Evolutionary conservation across 1,284 basidiomycete species (phyloP), one percentile per base, ranked within the genome.

Genomic region (Polyporus tsugae): DNA sequence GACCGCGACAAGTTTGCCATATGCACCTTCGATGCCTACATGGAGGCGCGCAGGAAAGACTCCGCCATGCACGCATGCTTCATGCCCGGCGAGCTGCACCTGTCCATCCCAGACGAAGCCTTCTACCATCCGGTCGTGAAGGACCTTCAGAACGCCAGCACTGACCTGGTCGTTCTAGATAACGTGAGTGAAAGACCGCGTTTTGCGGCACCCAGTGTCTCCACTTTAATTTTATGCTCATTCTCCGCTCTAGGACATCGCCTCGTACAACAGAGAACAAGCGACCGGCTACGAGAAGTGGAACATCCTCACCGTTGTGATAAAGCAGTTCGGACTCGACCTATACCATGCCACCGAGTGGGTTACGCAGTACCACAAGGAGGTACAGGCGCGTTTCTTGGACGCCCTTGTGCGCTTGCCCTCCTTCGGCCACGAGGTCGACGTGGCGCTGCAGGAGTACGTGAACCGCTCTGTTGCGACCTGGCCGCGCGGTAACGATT

Each of bases 201-300:
- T 7, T 39, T 39, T 29, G 29, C 39, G 13, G 9, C 39, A 13
- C 39, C 39, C 9, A 7, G 4, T 39, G 9, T 39, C 39, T 39
- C 13, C 4, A 10, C 4, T 39, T 39, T 39, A 29, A 29, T 29
- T 29, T 29, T 29, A 42, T 42, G 6, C 41, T 19, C 41, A 42
- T 19, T 17, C 11, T 19, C 15, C 15, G 19, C 44, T 25, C 4
- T 13, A 62, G 60, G 62, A 82, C 65, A 71, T 82, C 0, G 75
- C 75, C 64, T 83, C 82, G 2, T 83, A 79, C 73, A 81, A 80
- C 63, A 73, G 75, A 39, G 82, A 83, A 58, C 80, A 82, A 63
- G 73, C 80, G 7, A 75, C 76, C 10, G 78, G 78, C 5, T 76
- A 75, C 63, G 73, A 78, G 58, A 74, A 70, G 15, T 78, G 80